phyloP scores from a whole-genome alignment of 495 filamentous ascomycete species.

The Xanthoparmelia taractica region DNA sequence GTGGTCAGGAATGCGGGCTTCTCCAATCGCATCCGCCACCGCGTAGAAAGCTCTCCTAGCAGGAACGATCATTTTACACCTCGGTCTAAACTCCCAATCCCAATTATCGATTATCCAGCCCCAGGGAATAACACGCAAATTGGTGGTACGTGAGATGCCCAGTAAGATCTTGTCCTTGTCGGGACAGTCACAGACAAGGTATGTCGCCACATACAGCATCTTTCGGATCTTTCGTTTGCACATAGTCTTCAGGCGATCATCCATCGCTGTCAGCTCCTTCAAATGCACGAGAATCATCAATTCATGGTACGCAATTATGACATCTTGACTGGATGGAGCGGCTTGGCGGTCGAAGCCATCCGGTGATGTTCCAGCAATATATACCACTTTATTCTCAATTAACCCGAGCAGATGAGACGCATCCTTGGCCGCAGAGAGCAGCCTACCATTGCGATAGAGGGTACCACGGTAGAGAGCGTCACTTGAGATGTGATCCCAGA shows the following conservation, averaged over 20 bases:
- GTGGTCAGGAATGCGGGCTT: not conserved
- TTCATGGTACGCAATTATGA: not conserved
- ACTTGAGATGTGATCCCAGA: not conserved
- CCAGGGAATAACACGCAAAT: not conserved
- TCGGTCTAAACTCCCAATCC: not conserved
- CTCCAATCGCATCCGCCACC: not conserved
- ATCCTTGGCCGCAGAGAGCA: not conserved
- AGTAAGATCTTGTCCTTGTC: not conserved
- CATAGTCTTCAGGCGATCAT: not conserved
- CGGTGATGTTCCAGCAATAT: not conserved
- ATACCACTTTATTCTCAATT: not conserved
- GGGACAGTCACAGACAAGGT: not conserved
- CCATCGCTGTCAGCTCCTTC: not conserved
- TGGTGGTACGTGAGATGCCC: not conserved
- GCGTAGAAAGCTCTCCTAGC: conserved; percentile 1
- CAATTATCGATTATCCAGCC: not conserved
- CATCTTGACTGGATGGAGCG: not conserved
- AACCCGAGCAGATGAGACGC: not conserved
- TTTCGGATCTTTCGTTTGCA: not conserved
- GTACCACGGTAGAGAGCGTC: not conserved
- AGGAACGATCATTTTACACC: not conserved
- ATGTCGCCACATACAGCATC: not conserved
- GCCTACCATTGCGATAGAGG: not conserved
- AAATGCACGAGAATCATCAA: not conserved
- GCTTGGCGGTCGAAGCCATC: not conserved